These are phyloP conservation scores for Trichosporon sp. DNA, from an alignment of 1,284 basidiomycete species.

Conservation along the genomic window DNA sequence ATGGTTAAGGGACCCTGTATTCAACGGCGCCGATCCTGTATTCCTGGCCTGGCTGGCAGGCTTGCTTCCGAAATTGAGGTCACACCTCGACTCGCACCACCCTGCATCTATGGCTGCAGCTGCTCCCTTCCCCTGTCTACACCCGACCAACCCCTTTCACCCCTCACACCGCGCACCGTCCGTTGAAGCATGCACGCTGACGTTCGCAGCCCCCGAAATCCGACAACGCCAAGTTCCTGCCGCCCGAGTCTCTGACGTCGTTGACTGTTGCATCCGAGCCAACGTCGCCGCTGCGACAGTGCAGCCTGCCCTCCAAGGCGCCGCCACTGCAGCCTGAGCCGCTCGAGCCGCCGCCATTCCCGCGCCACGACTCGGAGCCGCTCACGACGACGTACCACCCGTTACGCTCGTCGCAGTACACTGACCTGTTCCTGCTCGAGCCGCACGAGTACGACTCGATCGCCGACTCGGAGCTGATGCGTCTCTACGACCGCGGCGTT, in stretches of 20 bases:
- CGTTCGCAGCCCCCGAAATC: not conserved
- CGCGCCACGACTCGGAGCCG: constrained; percentile 18
- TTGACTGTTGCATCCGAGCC: constrained; percentile 8
- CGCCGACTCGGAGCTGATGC: constrained; percentile 34
- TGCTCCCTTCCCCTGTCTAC: not conserved
- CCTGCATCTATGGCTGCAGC: not conserved
- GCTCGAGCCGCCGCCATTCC: not conserved
- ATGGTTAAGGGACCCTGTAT: not conserved
- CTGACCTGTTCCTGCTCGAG: constrained; percentile 34
- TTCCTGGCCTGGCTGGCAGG: constrained; percentile 1
- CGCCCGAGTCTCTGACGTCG: constrained; percentile 8
- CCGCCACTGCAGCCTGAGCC: not conserved
- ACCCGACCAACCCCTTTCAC: not conserved
- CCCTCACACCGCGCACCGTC: not conserved
- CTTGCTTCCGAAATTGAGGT: constrained; percentile 13
- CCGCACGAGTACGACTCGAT: constrained; percentile 37
- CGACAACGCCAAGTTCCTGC: constrained; percentile 3
- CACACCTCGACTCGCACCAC: not conserved
- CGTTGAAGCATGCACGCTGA: not conserved
- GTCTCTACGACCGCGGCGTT: constrained; percentile 33
- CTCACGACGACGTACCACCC: constrained; percentile 10
- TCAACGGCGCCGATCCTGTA: not conserved
- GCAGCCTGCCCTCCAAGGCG: constrained; percentile 1
- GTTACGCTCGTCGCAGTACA: constrained; percentile 28
- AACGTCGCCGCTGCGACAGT: constrained; percentile 12